These are phyloP conservation scores for Teunomyces funiuensis DNA, from an alignment of 805 yeast species.

Conservation along the genomic window DNA sequence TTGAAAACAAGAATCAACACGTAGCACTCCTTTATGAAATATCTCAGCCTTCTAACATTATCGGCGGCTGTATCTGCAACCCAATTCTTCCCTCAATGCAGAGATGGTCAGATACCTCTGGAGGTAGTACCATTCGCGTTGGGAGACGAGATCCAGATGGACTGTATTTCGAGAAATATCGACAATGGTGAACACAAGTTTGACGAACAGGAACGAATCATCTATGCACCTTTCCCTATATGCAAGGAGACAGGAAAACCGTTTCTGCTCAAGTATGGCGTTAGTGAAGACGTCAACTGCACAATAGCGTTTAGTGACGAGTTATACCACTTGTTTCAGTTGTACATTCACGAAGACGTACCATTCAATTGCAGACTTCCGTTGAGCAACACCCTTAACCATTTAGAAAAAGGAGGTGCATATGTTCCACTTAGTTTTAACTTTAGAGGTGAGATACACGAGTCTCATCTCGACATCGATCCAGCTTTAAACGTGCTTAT, in stretches of 20 bases:
- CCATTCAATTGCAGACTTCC: slow-evolving; percentile 72
- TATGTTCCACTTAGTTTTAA: slow-evolving; percentile 60
- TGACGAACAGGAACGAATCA: slow-evolving; percentile 57
- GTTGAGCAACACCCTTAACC: slow-evolving; percentile 42
- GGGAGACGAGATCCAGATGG: slow-evolving; percentile 48
- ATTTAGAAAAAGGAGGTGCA: slow-evolving; percentile 45
- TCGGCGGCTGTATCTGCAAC: slow-evolving; percentile 11
- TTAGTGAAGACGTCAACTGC: slow-evolving; percentile 54
- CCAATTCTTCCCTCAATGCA: slow-evolving; percentile 39
- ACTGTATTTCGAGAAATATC: slow-evolving; percentile 67
- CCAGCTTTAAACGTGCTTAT: slow-evolving; percentile 53
- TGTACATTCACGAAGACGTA: slow-evolving; percentile 74
- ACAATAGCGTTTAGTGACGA: slow-evolving; percentile 64
- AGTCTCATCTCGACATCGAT: slow-evolving; percentile 69
- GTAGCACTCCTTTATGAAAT: background rate
- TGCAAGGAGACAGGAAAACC: slow-evolving; percentile 68
- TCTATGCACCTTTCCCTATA: slow-evolving; percentile 57
- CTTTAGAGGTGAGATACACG: slow-evolving; percentile 65
- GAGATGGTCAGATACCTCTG: slow-evolving; percentile 37
- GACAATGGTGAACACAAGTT: slow-evolving; percentile 76
- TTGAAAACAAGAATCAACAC: slow-evolving; percentile 2
- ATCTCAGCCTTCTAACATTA: background rate
- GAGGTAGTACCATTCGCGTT: slow-evolving; percentile 34
- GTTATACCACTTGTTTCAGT: slow-evolving; percentile 67
- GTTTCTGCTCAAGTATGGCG: slow-evolving; percentile 52